Evolutionary conservation across 2,329 filamentous ascomycete species (phyloP), one percentile per base, ranked within the genome.

Genomic region (Aureobasidium sp.): DNA sequence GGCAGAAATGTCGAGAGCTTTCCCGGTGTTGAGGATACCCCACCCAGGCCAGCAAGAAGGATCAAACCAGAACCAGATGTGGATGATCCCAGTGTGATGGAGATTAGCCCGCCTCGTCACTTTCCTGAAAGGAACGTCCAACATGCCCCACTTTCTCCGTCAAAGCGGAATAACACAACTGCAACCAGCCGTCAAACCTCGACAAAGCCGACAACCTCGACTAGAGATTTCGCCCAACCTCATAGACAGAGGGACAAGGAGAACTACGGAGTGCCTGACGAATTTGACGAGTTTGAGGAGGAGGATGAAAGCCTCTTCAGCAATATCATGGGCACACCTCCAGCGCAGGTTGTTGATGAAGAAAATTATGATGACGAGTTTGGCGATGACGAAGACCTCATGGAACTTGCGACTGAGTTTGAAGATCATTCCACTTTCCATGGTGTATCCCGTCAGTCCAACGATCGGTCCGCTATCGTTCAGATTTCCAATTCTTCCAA

Each of bases 361-460:
- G 67, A 70, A 27, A 68, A 72, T 9, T 70, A 66, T 9, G 71
- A 70, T 56, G 71, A 72, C 48, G 71, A 72, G 27, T 74, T 70
- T 62, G 72, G 69, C 37, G 68, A 70, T 17, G 70, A 67, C 32
- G 72, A 73, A 39, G 73, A 74, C 32, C 73, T 79, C 64, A 69
- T 79, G 27, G 72, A 79, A 59, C 68, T 77, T 46, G 74, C 77
- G 10, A 73, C 75, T 44, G 73, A 77, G 56, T 69, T 78, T 44
- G 77, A 79, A 60, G 75, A 75, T 36, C 66, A 70, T 51, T 73
- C 62, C 58, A 57, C 34, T 58, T 63, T 23, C 48, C 63, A 61
- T 37, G 39, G 52, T 32, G 26, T 42, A 36, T 34, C 46, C 48
- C 53, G 29, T 44, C 37, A 37, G 13, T 27, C 52, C 7, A 52